Conservation (phyloP, 1,139 yeast genomes). For the Hemisphaericaspora xylanilytica region DNA sequence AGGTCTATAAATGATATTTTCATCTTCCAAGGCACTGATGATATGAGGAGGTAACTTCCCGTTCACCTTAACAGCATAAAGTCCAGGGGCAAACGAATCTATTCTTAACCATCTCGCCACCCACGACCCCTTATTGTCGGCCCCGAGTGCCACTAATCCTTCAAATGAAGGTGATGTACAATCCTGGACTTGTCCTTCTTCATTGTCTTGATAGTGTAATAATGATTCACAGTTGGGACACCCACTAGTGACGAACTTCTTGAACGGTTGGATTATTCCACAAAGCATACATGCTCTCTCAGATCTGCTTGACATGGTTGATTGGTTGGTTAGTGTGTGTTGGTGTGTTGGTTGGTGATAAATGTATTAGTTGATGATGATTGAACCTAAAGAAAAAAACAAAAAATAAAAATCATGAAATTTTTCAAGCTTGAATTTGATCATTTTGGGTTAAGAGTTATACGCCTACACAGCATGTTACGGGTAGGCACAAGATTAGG, state of each 20-base stretch:
- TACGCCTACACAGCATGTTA: not conserved
- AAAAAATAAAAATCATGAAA: not conserved
- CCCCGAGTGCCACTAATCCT: slow-evolving; percentile 90
- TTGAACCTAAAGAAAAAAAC: not conserved
- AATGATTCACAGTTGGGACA: slow-evolving; percentile 98
- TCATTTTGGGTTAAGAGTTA: not conserved
- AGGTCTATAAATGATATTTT: slow-evolving; percentile 83
- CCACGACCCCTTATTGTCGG: slow-evolving; percentile 82
- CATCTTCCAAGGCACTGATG: slow-evolving; percentile 65
- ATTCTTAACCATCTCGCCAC: slow-evolving; percentile 96
- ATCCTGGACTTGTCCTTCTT: slow-evolving; percentile 79
- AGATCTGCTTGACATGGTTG: slow-evolving; percentile 54
- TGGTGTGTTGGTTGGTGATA: too few relatives aligned
- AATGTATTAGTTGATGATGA: not conserved
- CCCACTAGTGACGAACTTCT: slow-evolving; percentile 73
- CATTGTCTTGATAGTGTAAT: slow-evolving; percentile 73
- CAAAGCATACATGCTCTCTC: slow-evolving; percentile 98
- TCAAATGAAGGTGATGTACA: slow-evolving; percentile 97
- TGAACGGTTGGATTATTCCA: slow-evolving; percentile 81
- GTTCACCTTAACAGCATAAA: slow-evolving; percentile 89
- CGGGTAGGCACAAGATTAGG: slow-evolving; percentile 1
- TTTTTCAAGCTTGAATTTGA: not conserved
- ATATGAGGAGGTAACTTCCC: slow-evolving; percentile 91
- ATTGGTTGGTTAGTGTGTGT: not conserved
- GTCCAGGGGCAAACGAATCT: slow-evolving; percentile 83